Percentiles rank a stretch among this genome's conserved stretches.
phyloP scores from a whole-genome alignment of 768 basidiomycete genomes.

The Pleurotus eryngii region DNA sequence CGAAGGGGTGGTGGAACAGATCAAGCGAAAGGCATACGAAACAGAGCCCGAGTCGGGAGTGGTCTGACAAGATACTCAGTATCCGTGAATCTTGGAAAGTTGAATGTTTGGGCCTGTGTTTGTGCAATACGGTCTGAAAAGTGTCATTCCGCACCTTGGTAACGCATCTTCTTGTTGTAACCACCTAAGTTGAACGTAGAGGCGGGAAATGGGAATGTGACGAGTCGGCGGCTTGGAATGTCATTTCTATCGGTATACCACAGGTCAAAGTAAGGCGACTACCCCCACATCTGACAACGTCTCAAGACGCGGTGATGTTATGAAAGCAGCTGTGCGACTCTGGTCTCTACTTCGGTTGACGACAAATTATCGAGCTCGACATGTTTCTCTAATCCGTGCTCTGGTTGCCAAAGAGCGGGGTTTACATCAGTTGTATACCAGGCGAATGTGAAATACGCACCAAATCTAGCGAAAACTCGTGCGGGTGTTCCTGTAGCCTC shows the following conservation, averaged over 20 bases:
- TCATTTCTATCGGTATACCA: constrained; percentile 10
- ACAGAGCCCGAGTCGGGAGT: constrained; percentile 14
- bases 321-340: constrained; percentile 60
- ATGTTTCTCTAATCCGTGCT: constrained; percentile 78
- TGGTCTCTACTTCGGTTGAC: constrained; percentile 66
- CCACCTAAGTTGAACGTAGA: no score
- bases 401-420: constrained; percentile 31
- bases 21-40: constrained; percentile 15
- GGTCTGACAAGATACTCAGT: constrained; percentile 4
- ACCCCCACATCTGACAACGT: no score
- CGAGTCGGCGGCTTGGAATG: no score
- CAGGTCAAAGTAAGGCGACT: no score
- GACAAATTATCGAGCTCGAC: constrained; percentile 77
- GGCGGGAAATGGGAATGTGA: no score
- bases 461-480: constrained; percentile 81
- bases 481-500: constrained; percentile 80
- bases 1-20: constrained; percentile 31
- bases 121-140: no score
- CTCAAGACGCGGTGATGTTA: constrained; percentile 24
- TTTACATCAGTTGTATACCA: constrained; percentile 8
- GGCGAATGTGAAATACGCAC: constrained; percentile 41
- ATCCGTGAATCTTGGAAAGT: no score
- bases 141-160: no score
- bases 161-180: no score
- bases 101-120: no score